Percentiles rank a stretch among this genome's conserved stretches.
Evolutionary conservation across 352 stramenopile genomes (phyloP).

Genomic region (Blastocystis sp.): DNA sequence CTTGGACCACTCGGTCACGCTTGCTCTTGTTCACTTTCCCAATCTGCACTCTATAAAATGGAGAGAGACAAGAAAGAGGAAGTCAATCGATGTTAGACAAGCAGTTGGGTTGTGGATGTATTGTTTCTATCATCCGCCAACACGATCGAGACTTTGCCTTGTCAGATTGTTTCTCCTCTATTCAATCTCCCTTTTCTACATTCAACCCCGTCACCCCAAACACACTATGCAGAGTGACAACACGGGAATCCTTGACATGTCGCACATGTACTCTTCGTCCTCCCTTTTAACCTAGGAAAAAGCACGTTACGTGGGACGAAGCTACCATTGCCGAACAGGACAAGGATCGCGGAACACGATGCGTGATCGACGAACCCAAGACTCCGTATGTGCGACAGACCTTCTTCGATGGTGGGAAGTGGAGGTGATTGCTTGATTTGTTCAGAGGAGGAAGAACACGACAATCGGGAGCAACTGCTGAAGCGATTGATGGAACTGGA

Average conservation of each 20-base stretch:
- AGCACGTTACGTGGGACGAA: conserved; percentile 76
- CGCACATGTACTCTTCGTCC: background rate
- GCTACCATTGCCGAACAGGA: conserved; percentile 78
- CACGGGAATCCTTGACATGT: background rate
- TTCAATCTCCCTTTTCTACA: too few species aligned
- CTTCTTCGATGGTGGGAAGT: background rate
- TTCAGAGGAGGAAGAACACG: background rate
- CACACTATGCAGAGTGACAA: too few species aligned
- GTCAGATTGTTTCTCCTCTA: too few species aligned
- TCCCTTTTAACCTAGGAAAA: conserved; percentile 2
- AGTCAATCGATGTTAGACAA: too few species aligned
- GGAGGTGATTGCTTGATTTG: background rate
- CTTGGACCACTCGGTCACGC: conserved; percentile 51
- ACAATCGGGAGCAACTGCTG: background rate
- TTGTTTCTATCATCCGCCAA: too few species aligned
- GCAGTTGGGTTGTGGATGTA: too few species aligned
- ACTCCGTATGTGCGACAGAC: conserved; percentile 71
- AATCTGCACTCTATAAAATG: background rate
- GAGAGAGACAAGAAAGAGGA: too few species aligned
- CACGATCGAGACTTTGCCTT: too few species aligned
- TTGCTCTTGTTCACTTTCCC: background rate
- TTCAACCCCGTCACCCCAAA: too few species aligned
- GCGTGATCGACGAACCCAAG: conserved; percentile 83
- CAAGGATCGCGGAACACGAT: conserved; percentile 75
- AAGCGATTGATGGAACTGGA: background rate